Percentiles rank a stretch among this genome's conserved stretches.
phyloP scores from a whole-genome alignment of 2,329 filamentous ascomycete genomes.

The Apiospora sp. region DNA sequence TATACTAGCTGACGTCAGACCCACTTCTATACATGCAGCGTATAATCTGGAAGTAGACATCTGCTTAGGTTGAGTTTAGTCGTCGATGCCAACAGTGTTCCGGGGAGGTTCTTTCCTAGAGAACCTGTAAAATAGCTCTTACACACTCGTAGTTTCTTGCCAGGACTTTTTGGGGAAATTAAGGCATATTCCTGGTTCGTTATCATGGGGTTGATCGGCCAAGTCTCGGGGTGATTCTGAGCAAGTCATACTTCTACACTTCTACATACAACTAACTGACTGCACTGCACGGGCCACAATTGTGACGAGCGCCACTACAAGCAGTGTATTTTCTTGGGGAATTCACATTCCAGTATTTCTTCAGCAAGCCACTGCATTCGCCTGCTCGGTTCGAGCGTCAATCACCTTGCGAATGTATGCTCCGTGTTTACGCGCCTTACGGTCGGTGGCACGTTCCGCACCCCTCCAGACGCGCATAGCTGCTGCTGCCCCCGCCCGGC shows the following conservation, averaged over 20 bases:
- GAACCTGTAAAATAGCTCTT: background rate
- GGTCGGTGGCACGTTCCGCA: conserved; percentile 37
- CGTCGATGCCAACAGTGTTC: background rate
- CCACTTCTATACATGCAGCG: background rate
- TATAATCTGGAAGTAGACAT: background rate
- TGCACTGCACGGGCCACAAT: conserved; percentile 10
- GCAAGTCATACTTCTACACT: background rate
- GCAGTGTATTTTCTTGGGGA: background rate
- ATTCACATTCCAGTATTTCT: background rate
- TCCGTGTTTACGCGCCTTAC: conserved; percentile 41
- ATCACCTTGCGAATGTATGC: conserved; percentile 42
- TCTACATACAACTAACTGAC: background rate
- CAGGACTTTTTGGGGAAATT: background rate
- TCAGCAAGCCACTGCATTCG: conserved; percentile 38
- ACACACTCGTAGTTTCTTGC: background rate
- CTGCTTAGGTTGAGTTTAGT: background rate
- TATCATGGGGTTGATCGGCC: background rate
- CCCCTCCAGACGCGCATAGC: conserved; percentile 31
- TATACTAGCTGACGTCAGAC: background rate
- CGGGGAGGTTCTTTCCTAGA: background rate
- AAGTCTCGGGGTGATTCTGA: background rate
- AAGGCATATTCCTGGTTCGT: background rate
- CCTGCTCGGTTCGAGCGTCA: conserved; percentile 42
- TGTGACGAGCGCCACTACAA: background rate
- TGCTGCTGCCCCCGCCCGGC: conserved; percentile 15